phyloP scores from a whole-genome alignment of 805 yeast species.

The Peterozyma xylosa region DNA sequence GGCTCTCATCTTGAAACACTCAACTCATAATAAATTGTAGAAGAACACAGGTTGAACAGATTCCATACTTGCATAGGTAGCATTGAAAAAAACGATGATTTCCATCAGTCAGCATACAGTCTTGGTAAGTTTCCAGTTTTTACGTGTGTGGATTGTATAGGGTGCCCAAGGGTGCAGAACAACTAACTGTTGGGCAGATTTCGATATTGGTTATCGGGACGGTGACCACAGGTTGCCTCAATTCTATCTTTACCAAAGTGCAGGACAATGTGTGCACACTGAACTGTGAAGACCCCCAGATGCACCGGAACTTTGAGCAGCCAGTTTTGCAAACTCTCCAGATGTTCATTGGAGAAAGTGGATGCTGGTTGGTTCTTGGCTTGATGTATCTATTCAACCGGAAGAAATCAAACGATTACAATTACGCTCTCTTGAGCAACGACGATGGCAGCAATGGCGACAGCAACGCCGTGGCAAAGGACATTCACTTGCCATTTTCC shows the following conservation, averaged over 20 bases:
- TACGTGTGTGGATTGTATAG: neutral
- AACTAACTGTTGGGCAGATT: conserved; percentile 13
- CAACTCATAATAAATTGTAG: neutral
- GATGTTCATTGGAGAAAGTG: conserved; percentile 71
- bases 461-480: conserved; percentile 2
- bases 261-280: conserved; percentile 71
- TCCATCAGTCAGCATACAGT: neutral
- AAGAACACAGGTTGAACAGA: too few species aligned
- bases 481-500: conserved; percentile 10
- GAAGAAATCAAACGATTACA: neutral
- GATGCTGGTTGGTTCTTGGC: conserved; percentile 24
- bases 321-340: conserved; percentile 75
- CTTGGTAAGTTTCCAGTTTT: neutral
- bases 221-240: conserved; percentile 60
- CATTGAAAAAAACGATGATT: neutral
- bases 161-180: neutral
- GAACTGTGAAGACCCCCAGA: conserved; percentile 40
- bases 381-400: neutral
- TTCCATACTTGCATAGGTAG: too few species aligned
- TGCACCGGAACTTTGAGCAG: conserved; percentile 53
- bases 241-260: conserved; percentile 66
- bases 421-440: neutral
- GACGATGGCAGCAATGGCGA: neutral
- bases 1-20: neutral
- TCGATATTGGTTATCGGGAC: conserved; percentile 39